A percentile compares a stretch with the other conserved stretches of the same genome.
Conservation (phyloP, 1,284 basidiomycete species). For the Leccinum pallidistipes region DNA sequence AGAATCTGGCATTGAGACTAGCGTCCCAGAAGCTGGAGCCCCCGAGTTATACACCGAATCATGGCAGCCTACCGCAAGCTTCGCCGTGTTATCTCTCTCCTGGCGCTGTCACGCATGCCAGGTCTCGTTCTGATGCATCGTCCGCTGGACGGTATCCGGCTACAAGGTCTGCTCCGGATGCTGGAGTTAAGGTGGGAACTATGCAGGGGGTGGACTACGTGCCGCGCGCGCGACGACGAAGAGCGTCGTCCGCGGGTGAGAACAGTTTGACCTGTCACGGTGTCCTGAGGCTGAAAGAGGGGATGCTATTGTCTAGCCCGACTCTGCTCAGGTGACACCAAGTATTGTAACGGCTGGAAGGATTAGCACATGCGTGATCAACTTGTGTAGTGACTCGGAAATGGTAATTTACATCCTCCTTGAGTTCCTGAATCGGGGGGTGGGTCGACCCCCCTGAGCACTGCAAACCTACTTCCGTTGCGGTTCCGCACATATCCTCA, state of each 20-base stretch:
- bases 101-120: constrained; percentile 16
- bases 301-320: neutral
- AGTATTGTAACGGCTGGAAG: neutral
- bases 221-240: constrained; percentile 28
- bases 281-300: neutral
- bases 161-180: constrained; percentile 11
- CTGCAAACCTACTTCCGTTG: too few relatives aligned
- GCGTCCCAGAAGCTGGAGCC: constrained; percentile 57
- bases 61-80: neutral
- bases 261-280: constrained; percentile 12
- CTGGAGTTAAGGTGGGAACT: neutral
- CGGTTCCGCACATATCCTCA: neutral
- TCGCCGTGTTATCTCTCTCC: constrained; percentile 4
- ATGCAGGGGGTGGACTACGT: constrained; percentile 7
- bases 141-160: constrained; percentile 1
- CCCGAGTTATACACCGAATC: constrained; percentile 28
- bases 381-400: too few relatives aligned
- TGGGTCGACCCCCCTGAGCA: too few relatives aligned
- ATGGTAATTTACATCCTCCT: too few relatives aligned
- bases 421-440: too few relatives aligned
- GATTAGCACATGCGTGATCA: neutral
- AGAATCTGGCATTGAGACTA: constrained; percentile 60
- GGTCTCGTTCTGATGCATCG: constrained; percentile 31
- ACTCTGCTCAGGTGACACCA: neutral
- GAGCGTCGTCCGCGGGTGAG: constrained; percentile 34